These are phyloP conservation scores for Hibiscus mutabilis DNA, from an alignment of 345 rosid species.

Conservation along the genomic window DNA sequence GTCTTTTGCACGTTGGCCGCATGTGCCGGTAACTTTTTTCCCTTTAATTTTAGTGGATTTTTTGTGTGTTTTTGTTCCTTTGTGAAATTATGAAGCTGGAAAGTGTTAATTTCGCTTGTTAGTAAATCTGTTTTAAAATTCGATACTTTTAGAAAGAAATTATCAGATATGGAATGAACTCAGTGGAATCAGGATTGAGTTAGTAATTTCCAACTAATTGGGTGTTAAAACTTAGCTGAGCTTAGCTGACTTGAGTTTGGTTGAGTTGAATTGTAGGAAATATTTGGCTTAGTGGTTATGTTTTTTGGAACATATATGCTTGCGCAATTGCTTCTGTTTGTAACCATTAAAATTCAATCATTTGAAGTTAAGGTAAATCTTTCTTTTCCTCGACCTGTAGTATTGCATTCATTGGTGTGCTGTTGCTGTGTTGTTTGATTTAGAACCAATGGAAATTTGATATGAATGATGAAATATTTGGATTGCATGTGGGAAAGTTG, in stretches of 20 bases:
- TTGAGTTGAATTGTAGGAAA: not conserved
- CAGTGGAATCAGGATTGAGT: not conserved
- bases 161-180: not conserved
- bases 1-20: conserved; percentile 57
- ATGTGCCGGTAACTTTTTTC: conserved; percentile 51
- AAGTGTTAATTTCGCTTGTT: too few species aligned
- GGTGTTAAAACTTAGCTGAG: not conserved
- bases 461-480: not conserved
- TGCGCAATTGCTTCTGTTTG: not conserved
- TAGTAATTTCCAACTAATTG: not conserved
- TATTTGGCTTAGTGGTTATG: not conserved
- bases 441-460: not conserved
- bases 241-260: not conserved
- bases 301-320: not conserved
- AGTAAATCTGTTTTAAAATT: not conserved
- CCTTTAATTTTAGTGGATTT: not conserved
- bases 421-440: not conserved
- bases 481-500: not conserved
- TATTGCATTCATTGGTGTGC: not conserved
- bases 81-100: too few species aligned
- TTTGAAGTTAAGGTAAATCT: not conserved
- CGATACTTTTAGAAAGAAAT: not conserved
- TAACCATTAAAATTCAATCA: not conserved
- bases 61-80: too few species aligned
- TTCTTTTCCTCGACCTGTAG: not conserved